Evolutionary conservation across 192 early-diverging fungal genomes (phyloP), one percentile per base, ranked within the genome.

Genomic region (Jimgerdemannia lactiflua): DNA sequence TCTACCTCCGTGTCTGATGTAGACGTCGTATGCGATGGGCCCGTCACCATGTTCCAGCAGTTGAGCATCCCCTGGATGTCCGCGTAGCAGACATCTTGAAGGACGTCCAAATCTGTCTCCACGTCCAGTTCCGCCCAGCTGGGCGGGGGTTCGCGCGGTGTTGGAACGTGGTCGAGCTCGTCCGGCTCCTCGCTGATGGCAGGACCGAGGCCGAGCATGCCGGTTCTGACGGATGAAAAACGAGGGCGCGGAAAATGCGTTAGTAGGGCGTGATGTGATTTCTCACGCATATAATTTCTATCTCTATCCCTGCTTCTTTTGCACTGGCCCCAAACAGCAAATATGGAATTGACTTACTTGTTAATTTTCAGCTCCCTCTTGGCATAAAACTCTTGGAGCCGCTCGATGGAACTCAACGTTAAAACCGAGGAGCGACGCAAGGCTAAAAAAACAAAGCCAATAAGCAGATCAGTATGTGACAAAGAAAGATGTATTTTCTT

Each of bases 381-480:
- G 42, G 85, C 86, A 74, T 88, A 86, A 78, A 85, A 88, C 39
- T 84, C 80, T 78, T 89, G 88, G 42, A 89, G 77, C 11, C 84
- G 84, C 29, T 83, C 85, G 54, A 89, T 89, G 65, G 83, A 84
- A 49, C 88, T 86, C 9, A 89, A 54, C 11, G 88, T 86, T 41
- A 82, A 65, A n/a, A 89, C 83, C 7, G 82, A 86, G 3, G 85
- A 83, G 76, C 86, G 54, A 49, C 81, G 70, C 65, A 79, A 77
- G 6, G 81, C 81, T 82, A 54, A 39, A 29, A 42, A 72, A 2
- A 63, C 4, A 2, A 72, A 65, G 49, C 14, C 6, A 59, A 59
- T 10, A 14, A 14, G 6, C 8, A 59, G 49, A 59, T 2, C 49
- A 59, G 2, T 14, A 59, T 14, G 49, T 59, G 49, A 59, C 8